phyloP scores from a whole-genome alignment of 2,329 filamentous ascomycete species.

The Zasmidium citrigriseum region DNA sequence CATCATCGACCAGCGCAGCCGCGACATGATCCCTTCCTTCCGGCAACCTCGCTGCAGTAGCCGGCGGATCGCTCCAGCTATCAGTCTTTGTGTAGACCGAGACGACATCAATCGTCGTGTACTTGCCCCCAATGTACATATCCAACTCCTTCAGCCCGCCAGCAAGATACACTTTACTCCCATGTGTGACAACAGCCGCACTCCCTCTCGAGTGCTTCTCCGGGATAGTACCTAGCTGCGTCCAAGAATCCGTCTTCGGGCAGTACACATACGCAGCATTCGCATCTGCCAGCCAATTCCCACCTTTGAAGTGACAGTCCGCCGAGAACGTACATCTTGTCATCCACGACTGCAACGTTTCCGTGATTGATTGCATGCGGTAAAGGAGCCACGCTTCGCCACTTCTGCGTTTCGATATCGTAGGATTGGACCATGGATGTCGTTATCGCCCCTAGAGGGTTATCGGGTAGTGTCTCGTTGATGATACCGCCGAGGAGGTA shows the following conservation, averaged over 20 bases:
- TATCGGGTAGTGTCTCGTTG: neutral
- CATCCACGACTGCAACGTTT: neutral
- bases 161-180: neutral
- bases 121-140: neutral
- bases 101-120: neutral
- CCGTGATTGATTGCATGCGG: neutral
- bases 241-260: neutral
- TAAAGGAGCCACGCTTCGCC: neutral
- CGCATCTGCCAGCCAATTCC: neutral
- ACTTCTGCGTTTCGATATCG: neutral
- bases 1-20: neutral
- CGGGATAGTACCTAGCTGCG: neutral
- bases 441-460: neutral
- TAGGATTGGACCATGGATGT: constrained; percentile 1
- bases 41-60: neutral
- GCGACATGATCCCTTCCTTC: neutral
- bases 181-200: neutral
- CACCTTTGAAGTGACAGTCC: neutral
- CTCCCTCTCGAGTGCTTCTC: neutral
- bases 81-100: neutral
- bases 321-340: neutral
- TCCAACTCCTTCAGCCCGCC: neutral
- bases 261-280: neutral
- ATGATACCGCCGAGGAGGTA: neutral
- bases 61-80: neutral